Percentiles rank a stretch among this genome's conserved stretches.
Conservation (phyloP, 345 rosid genomes). For the Balakata baccata region DNA sequence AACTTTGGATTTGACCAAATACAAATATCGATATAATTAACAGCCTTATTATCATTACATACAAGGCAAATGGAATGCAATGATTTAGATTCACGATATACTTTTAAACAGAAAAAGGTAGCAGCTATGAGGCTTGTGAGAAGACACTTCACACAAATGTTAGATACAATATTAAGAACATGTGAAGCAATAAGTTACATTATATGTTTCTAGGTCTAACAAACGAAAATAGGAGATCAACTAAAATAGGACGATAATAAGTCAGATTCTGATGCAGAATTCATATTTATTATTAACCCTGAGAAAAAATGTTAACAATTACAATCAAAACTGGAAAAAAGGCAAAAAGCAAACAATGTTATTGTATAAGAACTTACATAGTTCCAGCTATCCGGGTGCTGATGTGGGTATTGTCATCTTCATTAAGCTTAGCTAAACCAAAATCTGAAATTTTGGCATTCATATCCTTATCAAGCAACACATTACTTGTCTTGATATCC, state of each 20-base stretch:
- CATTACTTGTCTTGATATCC: slow-evolving; percentile 90
- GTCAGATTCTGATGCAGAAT: neutral
- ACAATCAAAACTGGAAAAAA: neutral
- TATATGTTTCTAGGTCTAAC: neutral
- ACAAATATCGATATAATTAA: neutral
- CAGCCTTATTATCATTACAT: neutral
- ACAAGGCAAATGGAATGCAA: neutral
- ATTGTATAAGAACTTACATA: slow-evolving; percentile 43
- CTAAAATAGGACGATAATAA: neutral
- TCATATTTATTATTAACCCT: no score
- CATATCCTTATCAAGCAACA: slow-evolving; percentile 75
- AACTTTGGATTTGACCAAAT: neutral
- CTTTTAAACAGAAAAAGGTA: neutral
- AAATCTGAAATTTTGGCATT: slow-evolving; percentile 89
- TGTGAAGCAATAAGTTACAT: no score
- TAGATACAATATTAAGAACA: neutral
- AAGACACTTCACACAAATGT: neutral
- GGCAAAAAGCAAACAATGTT: neutral
- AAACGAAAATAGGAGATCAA: neutral
- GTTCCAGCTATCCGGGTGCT: slow-evolving; percentile 91
- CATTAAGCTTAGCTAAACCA: slow-evolving; percentile 82
- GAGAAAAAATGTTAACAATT: no score
- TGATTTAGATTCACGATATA: neutral
- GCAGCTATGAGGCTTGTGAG: neutral
- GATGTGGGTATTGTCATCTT: slow-evolving; percentile 78